A percentile compares a stretch with the other conserved stretches of the same genome.
Conservation (phyloP, 1,284 basidiomycete genomes). For the Moesziomyces aphidis region DNA sequence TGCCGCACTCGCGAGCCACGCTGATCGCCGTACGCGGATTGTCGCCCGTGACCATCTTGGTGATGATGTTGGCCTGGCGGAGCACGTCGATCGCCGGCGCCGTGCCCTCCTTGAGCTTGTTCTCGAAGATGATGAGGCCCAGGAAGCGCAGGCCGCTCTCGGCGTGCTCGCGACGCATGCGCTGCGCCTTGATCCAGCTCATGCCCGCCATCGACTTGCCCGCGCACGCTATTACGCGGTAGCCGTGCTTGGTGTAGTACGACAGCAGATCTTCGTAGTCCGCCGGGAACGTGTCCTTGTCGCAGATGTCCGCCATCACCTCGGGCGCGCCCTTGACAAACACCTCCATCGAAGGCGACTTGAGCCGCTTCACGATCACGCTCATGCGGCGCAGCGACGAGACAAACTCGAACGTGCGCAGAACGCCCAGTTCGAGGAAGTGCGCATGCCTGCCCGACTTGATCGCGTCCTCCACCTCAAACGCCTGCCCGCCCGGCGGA, state of each 20-base stretch:
- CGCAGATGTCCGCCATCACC: conserved; percentile 91
- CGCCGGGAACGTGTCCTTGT: conserved; percentile 73
- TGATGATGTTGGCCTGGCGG: conserved; percentile 88
- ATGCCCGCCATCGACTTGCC: conserved; percentile 94
- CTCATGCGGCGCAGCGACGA: conserved; percentile 95
- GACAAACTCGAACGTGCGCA: conserved; percentile 96
- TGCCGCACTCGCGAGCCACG: conserved; percentile 92
- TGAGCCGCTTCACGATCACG: conserved; percentile 94
- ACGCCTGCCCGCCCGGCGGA: conserved; percentile 89
- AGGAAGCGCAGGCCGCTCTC: conserved; percentile 92
- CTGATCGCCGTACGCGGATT: conserved; percentile 96
- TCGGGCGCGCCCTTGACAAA: conserved; percentile 99
- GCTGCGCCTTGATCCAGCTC: conserved; percentile 97
- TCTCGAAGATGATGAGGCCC: conserved; percentile 97
- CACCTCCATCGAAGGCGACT: conserved; percentile 93
- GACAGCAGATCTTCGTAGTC: conserved; percentile 97
- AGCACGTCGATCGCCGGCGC: conserved; percentile 90
- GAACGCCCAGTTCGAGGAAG: conserved; percentile 92
- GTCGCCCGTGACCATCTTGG: conserved; percentile 98
- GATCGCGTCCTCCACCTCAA: conserved; percentile 90
- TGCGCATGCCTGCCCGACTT: conserved; percentile 86
- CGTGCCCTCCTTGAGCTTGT: conserved; percentile 95
- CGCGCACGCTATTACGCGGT: conserved; percentile 97
- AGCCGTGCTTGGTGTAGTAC: conserved; percentile 97
- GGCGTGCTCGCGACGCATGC: conserved; percentile 94